A percentile compares a stretch with the other conserved stretches of the same genome.
Conservation (phyloP, 208 protist genomes). For the Leishmania amazonensis region DNA sequence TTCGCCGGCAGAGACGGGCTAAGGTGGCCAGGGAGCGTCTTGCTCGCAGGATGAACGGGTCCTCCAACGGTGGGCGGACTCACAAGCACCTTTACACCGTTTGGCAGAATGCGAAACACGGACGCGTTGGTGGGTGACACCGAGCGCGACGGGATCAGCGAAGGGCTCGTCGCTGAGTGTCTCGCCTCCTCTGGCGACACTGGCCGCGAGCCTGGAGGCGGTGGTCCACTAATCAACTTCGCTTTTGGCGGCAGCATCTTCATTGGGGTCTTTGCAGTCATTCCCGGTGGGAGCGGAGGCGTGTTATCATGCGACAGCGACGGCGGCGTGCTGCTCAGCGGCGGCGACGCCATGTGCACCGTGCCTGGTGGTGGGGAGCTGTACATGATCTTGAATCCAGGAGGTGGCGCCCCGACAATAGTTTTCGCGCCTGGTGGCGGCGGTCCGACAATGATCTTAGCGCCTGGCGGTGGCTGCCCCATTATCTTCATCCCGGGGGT, state of each 20-base stretch:
- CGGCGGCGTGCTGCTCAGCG: not conserved
- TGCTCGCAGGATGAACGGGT: conserved; percentile 14
- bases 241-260: conserved; percentile 33
- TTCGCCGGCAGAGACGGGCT: conserved; percentile 22
- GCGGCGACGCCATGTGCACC: not conserved
- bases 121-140: conserved; percentile 33
- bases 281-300: conserved; percentile 21
- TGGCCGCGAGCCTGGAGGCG: conserved; percentile 44
- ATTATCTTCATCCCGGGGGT: conserved; percentile 51
- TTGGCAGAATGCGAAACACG: conserved; percentile 31
- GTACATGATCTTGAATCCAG: conserved; percentile 48
- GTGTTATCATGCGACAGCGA: conserved; percentile 2
- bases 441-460: conserved; percentile 2
- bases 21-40: conserved; percentile 11
- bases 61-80: conserved; percentile 45
- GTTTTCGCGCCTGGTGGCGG: conserved; percentile 23
- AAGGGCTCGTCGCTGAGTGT: conserved; percentile 8
- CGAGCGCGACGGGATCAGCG: conserved; percentile 20
- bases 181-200: conserved; percentile 18
- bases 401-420: conserved; percentile 30
- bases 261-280: conserved; percentile 15
- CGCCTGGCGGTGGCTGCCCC: conserved; percentile 12
- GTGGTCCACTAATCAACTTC: conserved; percentile 49
- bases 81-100: conserved; percentile 60
- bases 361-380: conserved; percentile 46